Conservation (phyloP, 2,329 filamentous ascomycete species). For the Claviceps pazoutovae region DNA sequence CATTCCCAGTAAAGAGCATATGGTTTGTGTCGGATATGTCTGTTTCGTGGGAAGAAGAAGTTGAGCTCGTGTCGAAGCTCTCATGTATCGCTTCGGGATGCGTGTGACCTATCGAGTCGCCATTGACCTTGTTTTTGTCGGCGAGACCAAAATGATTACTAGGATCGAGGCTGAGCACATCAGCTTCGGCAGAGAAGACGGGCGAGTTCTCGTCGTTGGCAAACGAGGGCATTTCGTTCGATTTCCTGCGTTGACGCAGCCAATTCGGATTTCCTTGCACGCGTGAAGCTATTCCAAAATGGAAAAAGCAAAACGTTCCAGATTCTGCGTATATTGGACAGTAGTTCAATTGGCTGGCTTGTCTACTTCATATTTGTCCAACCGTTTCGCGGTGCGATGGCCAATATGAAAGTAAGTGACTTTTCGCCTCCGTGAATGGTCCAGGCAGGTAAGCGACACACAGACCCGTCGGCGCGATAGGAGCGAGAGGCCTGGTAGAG, state of each 20-base stretch:
- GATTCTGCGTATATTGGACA: not conserved
- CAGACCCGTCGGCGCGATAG: not conserved
- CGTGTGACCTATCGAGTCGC: slow-evolving; percentile 24
- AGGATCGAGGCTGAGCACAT: slow-evolving; percentile 30
- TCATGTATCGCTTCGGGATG: slow-evolving; percentile 34
- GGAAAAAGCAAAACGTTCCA: not conserved
- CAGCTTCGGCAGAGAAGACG: slow-evolving; percentile 26
- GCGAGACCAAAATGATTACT: slow-evolving; percentile 23
- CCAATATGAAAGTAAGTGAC: not conserved
- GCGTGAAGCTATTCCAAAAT: not conserved
- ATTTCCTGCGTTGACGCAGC: slow-evolving; percentile 3
- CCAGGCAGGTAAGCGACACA: not conserved
- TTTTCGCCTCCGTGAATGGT: not conserved
- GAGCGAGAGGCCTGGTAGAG: not conserved
- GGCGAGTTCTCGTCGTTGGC: slow-evolving; percentile 31
- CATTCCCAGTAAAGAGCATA: slow-evolving; percentile 29
- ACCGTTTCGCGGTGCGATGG: not conserved
- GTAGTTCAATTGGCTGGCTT: not conserved
- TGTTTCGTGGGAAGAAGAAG: slow-evolving; percentile 38
- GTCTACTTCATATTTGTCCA: not conserved
- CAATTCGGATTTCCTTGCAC: not conserved
- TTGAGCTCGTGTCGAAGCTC: slow-evolving; percentile 40
- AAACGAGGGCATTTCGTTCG: slow-evolving; percentile 39
- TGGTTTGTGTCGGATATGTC: slow-evolving; percentile 32
- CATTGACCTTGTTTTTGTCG: slow-evolving; percentile 22